phyloP scores from a whole-genome alignment of 129 eudicot genomes.

The Glebionis coronaria region DNA sequence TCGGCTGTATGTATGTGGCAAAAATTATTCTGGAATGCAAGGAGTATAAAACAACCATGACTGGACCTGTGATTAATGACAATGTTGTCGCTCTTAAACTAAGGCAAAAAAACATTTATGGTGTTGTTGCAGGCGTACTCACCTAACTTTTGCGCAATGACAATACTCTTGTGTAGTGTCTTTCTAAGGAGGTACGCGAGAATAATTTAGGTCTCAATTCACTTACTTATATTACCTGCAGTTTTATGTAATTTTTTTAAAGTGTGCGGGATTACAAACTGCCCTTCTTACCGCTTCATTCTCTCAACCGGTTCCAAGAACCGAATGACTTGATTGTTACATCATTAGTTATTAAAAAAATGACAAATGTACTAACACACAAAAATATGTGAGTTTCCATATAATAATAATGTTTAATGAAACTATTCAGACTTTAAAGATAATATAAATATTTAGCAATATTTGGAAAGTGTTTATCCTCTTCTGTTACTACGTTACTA shows the following conservation, averaged over 20 bases:
- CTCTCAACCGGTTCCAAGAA: no score
- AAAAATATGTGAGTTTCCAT: no score
- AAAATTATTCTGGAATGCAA: constrained; percentile 88
- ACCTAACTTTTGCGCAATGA: constrained; percentile 74
- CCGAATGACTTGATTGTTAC: no score
- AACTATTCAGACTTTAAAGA: no score
- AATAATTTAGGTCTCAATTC: background rate
- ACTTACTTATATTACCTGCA: constrained; percentile 12
- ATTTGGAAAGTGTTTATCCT: no score
- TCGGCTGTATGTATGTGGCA: constrained; percentile 81
- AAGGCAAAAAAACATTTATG: constrained; percentile 71
- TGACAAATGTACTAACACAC: no score
- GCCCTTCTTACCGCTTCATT: no score
- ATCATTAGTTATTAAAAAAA: no score
- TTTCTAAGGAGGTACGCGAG: constrained; percentile 66
- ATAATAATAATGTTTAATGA: no score
- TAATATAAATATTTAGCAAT: no score
- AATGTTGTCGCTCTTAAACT: constrained; percentile 57
- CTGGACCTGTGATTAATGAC: constrained; percentile 82
- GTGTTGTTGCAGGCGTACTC: constrained; percentile 62
- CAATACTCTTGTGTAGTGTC: constrained; percentile 70
- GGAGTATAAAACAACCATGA: constrained; percentile 75
- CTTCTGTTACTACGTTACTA: no score
- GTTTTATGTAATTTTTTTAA: background rate
- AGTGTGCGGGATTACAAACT: no score